Base-by-base conservation (phyloP, 768 basidiomycete genomes). In the Collybia nuda region DNA sequence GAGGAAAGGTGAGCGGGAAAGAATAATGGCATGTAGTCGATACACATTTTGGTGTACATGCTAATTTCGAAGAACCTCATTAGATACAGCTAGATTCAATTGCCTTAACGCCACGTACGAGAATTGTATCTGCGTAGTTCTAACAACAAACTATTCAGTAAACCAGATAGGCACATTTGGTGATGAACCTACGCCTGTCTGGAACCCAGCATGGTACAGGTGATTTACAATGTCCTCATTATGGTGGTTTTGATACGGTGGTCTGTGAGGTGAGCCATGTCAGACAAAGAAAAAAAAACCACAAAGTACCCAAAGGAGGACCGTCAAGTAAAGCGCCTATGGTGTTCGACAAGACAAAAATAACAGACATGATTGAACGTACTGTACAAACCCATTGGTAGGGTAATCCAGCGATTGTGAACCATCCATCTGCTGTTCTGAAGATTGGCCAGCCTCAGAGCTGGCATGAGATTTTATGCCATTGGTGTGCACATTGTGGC, bases 1-100 rank as follows among this genome's bases (percentile, higher is more conserved):
- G 62, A 95, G 81, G 69, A 84, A 90, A 32, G 93, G 92, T 26
- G 92, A 93, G 47, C 87, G 86, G 53, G 91, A 90, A 54, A 95
- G 76, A 56, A 94, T 86, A 67, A 95, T 88, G 55, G 86, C 82
- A 71, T 93, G 89, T 29, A 92, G 80, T 48, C 83, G 81, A 67
- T 90, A 92, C 53, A 77, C 73, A 67, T 81, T 81, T 75, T 86
- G 82, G 62, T 84, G 81, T 50, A 88, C 82, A 72, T 88, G 87
- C 86, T 90, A 61, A 35, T 52, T 52, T 44, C 24, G 52, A 38
- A 37, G 11, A 21, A 55, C 51, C 40, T 29, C 12, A 36, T 38
- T 38, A 28, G 19, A 52, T 44, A 39, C 24, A 51, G 18, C 23
- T 28, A 37, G 32, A 44, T 44, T 46, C 41, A 32, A 41, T 53